A percentile compares a stretch with the other conserved stretches of the same genome.
phyloP scores from a whole-genome alignment of 352 stramenopile genomes.

The Phytopythium helicoides region DNA sequence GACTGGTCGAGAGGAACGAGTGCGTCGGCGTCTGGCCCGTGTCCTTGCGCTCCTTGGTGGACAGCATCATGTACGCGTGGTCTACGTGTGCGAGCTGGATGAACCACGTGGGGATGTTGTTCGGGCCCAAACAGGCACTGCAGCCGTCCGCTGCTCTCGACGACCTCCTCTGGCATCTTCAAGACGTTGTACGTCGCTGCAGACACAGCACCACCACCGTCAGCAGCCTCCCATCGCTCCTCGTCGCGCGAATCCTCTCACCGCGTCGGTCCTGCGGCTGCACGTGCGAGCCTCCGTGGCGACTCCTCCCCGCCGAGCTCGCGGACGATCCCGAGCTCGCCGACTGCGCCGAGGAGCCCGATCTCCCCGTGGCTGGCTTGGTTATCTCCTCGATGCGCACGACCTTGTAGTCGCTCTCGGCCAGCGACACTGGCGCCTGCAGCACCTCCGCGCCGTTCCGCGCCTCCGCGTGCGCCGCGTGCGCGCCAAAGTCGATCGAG shows the following conservation, averaged over 20 bases:
- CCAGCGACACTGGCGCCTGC: slow-evolving; percentile 14
- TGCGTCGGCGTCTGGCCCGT: slow-evolving; percentile 2
- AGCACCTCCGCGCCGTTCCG: slow-evolving; percentile 13
- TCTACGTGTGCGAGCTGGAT: slow-evolving; percentile 66
- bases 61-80: slow-evolving; percentile 72
- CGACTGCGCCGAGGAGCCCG: neutral
- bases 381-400: slow-evolving; percentile 64
- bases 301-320: slow-evolving; percentile 12
- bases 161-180: slow-evolving; percentile 79
- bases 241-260: slow-evolving; percentile 11
- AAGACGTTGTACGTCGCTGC: slow-evolving; percentile 56
- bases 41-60: slow-evolving; percentile 32
- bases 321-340: slow-evolving; percentile 1
- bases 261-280: slow-evolving; percentile 43
- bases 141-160: slow-evolving; percentile 53
- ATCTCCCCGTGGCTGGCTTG: slow-evolving; percentile 21
- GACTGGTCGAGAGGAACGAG: neutral
- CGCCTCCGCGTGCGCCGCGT: neutral
- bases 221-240: neutral
- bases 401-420: slow-evolving; percentile 44
- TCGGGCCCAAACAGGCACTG: slow-evolving; percentile 52
- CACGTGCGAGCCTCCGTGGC: slow-evolving; percentile 13
- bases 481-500: slow-evolving; percentile 47
- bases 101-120: slow-evolving; percentile 66
- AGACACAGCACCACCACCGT: slow-evolving; percentile 4